These are phyloP conservation scores for Alternaria atra DNA, from an alignment of 2,329 filamentous ascomycete genomes.

Conservation along the genomic window DNA sequence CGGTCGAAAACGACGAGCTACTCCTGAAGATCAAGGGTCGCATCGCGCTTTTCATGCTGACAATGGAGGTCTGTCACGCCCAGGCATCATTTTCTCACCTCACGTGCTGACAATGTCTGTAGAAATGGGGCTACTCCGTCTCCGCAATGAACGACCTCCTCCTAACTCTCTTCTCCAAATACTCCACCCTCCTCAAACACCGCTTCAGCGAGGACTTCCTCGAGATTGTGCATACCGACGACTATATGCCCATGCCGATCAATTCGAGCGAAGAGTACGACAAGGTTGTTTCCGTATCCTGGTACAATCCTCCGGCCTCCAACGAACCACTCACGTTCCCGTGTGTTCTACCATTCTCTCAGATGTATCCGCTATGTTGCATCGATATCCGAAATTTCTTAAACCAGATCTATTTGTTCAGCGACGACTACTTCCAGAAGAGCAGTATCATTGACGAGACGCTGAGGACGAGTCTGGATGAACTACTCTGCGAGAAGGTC, in stretches of 20 bases:
- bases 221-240: conserved; percentile 89
- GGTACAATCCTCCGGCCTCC: conserved; percentile 74
- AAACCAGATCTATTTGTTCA: conserved; percentile 98
- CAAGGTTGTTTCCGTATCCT: conserved; percentile 94
- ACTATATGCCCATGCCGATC: conserved; percentile 99
- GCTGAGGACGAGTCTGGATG: conserved; percentile 85
- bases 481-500: conserved; percentile 91
- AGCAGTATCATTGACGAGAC: conserved; percentile 91
- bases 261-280: conserved; percentile 90
- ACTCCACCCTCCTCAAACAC: conserved; percentile 87
- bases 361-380: conserved; percentile 98
- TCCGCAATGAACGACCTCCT: conserved; percentile 82
- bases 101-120: conserved; percentile 12
- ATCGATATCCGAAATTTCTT: conserved; percentile 98
- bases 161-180: conserved; percentile 90
- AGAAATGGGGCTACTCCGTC: conserved; percentile 92
- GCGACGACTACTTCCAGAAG: conserved; percentile 93
- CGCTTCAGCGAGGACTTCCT: conserved; percentile 96
- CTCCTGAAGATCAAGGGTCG: conserved; percentile 95
- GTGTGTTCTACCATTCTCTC: conserved; percentile 94
- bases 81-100: neutral
- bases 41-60: conserved; percentile 94
- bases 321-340: conserved; percentile 77
- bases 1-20: conserved; percentile 86
- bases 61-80: conserved; percentile 80